These are phyloP conservation scores for Thraustochytrium sp. DNA, from an alignment of 352 stramenopile species.

Conservation along the genomic window DNA sequence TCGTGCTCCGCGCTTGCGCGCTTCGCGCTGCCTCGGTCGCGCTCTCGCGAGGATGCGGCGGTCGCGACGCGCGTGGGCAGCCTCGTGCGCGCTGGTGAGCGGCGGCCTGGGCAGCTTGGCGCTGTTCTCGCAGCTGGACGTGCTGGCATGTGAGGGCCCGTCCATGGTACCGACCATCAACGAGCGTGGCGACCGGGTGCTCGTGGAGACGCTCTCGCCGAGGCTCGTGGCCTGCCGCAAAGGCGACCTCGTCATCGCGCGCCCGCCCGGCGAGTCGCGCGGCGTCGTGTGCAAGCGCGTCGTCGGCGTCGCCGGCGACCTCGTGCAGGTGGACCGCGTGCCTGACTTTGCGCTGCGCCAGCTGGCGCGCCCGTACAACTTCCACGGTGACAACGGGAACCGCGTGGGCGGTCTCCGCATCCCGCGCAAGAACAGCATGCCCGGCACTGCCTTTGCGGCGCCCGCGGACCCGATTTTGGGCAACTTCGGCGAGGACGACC, in stretches of 20 bases:
- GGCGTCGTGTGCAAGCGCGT: constrained; percentile 5
- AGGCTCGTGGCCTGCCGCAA: background rate
- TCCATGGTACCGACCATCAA: constrained; percentile 20
- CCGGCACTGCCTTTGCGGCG: background rate
- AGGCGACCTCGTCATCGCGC: constrained; percentile 4
- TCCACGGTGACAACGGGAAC: too few species aligned
- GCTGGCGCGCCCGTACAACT: too few species aligned
- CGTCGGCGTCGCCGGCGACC: constrained; percentile 1
- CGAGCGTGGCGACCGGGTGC: background rate
- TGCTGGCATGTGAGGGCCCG: background rate
- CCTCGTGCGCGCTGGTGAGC: too few species aligned
- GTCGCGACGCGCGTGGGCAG: too few species aligned
- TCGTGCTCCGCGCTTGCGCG: too few species aligned
- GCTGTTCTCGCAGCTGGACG: background rate
- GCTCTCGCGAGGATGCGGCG: too few species aligned
- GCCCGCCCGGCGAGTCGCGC: background rate
- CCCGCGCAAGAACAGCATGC: too few species aligned
- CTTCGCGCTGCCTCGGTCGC: too few species aligned
- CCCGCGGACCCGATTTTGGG: background rate
- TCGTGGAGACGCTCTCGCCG: constrained; percentile 1
- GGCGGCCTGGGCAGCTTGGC: too few species aligned
- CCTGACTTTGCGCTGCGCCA: too few species aligned
- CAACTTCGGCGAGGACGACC: too few species aligned
- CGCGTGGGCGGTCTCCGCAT: too few species aligned
- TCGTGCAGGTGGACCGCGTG: background rate